phyloP scores from a whole-genome alignment of 352 stramenopile species.

The Globisporangium paroecandrum region DNA sequence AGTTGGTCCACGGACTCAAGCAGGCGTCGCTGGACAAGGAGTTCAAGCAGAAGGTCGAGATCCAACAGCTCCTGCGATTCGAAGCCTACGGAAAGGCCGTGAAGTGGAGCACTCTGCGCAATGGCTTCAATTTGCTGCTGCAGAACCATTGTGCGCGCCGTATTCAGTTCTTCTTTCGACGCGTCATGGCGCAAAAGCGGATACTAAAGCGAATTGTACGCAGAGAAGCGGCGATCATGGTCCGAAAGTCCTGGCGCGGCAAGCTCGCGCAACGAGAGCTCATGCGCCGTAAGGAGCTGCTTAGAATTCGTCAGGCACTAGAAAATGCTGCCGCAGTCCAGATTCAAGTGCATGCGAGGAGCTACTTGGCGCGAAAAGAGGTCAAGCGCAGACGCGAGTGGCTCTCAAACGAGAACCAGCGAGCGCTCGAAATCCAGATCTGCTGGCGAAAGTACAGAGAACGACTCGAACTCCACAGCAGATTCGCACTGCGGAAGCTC shows the following conservation, averaged over 20 bases:
- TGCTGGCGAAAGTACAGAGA: constrained; percentile 27
- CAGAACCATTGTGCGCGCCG: constrained; percentile 42
- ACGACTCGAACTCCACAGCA: constrained; percentile 15
- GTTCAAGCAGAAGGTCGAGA: constrained; percentile 34
- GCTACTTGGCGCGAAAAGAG: constrained; percentile 24
- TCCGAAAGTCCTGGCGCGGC: constrained; percentile 37
- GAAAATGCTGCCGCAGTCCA: constrained; percentile 24
- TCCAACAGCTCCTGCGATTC: constrained; percentile 50
- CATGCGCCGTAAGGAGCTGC: constrained; percentile 6
- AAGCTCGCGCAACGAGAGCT: constrained; percentile 26
- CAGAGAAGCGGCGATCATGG: constrained; percentile 24
- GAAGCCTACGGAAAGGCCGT: constrained; percentile 52
- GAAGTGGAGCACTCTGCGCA: constrained; percentile 51
- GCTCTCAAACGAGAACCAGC: constrained; percentile 19
- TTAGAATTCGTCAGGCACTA: constrained; percentile 9
- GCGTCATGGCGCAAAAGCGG: constrained; percentile 29
- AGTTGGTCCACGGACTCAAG: constrained; percentile 33
- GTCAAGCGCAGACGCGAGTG: constrained; percentile 12
- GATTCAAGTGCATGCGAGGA: constrained; percentile 27
- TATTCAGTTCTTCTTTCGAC: constrained; percentile 51
- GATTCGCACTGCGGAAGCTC: constrained; percentile 27
- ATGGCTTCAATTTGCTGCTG: constrained; percentile 50
- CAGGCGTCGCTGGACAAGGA: constrained; percentile 38
- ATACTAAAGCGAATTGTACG: constrained; percentile 21
- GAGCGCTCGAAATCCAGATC: constrained; percentile 17